These are phyloP conservation scores for Trichoderma lentiforme DNA, from an alignment of 2,329 filamentous ascomycete species.

Conservation along the genomic window DNA sequence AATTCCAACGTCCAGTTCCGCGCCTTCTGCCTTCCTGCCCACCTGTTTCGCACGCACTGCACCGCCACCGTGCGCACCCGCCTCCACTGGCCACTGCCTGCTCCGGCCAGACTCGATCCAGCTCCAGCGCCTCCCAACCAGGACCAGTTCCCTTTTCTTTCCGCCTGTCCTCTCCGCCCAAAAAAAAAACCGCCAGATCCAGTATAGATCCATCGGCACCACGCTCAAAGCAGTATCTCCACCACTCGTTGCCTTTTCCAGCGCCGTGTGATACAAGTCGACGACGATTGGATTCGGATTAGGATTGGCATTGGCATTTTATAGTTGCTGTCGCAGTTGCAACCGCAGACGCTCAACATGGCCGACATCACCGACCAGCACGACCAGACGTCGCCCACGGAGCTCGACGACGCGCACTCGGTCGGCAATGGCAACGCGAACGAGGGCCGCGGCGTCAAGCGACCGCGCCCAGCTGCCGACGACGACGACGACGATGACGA, in stretches of 20 bases:
- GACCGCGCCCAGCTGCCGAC: constrained; percentile 76
- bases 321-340: constrained; percentile 18
- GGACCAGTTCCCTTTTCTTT: constrained; percentile 46
- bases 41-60: constrained; percentile 14
- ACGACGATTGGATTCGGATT: constrained; percentile 22
- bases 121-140: constrained; percentile 31
- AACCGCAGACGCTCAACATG: constrained; percentile 45
- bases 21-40: not conserved
- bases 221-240: constrained; percentile 64
- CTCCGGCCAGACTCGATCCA: constrained; percentile 37
- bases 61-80: constrained; percentile 12
- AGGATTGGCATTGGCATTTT: constrained; percentile 20
- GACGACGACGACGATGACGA: constrained; percentile 98
- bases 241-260: constrained; percentile 55
- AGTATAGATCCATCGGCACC: constrained; percentile 64
- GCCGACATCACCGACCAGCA: constrained; percentile 77
- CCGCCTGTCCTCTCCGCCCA: constrained; percentile 29
- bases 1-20: constrained; percentile 20
- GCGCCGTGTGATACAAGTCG: constrained; percentile 23
- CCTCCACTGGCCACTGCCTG: not conserved
- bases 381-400: constrained; percentile 70
- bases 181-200: constrained; percentile 49
- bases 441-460: constrained; percentile 84
- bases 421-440: constrained; percentile 69
- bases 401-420: constrained; percentile 68